A percentile compares a stretch with the other conserved stretches of the same genome.
Evolutionary conservation across 2,329 filamentous ascomycete species (phyloP).

Genomic region (Metarhizium humberi): DNA sequence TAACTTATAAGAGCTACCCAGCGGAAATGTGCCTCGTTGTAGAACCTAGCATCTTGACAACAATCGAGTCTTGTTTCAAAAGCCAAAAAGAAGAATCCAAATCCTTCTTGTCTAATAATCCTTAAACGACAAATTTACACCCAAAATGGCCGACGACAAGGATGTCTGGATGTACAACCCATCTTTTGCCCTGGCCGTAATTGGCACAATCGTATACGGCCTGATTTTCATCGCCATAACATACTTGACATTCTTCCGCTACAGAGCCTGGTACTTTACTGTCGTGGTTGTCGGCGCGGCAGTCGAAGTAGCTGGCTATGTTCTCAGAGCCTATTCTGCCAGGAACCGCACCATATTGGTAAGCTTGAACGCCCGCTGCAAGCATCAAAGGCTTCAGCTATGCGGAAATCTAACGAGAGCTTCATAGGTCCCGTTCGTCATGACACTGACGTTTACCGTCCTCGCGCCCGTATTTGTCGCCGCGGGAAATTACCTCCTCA

Average conservation of each 20-base stretch:
- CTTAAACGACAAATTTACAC: too few relatives aligned
- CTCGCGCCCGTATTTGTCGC: constrained; percentile 39
- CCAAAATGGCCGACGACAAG: constrained; percentile 13
- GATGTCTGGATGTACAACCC: constrained; percentile 34
- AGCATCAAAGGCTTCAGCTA: too few relatives aligned
- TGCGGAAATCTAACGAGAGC: too few relatives aligned
- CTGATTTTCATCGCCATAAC: constrained; percentile 26
- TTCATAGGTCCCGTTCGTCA: constrained; percentile 23
- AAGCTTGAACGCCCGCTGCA: too few relatives aligned
- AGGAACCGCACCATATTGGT: constrained; percentile 22
- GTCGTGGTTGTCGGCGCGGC: constrained; percentile 30
- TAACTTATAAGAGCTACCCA: too few relatives aligned
- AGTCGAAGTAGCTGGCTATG: constrained; percentile 33
- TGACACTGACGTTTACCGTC: constrained; percentile 31
- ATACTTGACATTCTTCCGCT: constrained; percentile 31
- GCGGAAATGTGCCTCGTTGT: too few relatives aligned
- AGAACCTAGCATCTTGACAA: too few relatives aligned
- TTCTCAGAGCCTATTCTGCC: constrained; percentile 25
- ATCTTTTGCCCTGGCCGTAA: constrained; percentile 30
- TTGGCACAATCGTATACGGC: constrained; percentile 31
- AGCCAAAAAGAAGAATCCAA: too few relatives aligned
- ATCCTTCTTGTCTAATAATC: too few relatives aligned
- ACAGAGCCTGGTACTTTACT: constrained; percentile 33
- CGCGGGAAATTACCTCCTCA: constrained; percentile 41
- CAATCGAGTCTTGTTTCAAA: too few relatives aligned